Conservation (phyloP, 768 basidiomycete genomes). For the Gyrodon lividus region DNA sequence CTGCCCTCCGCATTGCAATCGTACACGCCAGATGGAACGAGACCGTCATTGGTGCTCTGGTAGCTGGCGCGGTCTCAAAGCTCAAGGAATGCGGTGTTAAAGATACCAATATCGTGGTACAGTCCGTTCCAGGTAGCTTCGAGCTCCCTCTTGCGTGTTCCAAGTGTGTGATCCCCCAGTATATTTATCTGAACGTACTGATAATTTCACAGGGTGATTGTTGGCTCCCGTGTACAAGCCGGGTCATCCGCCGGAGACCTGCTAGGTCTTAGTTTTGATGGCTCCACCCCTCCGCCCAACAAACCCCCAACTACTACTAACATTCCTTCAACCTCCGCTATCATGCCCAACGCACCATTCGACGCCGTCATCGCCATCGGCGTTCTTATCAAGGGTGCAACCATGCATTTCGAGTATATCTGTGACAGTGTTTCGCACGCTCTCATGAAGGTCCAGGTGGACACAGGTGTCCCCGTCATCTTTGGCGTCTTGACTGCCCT, state of each 20-base stretch:
- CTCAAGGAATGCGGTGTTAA: constrained; percentile 86
- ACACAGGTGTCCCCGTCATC: constrained; percentile 90
- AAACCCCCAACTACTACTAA: constrained; percentile 34
- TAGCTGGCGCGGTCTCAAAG: constrained; percentile 76
- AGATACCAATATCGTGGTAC: constrained; percentile 84
- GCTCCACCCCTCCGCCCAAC: constrained; percentile 33
- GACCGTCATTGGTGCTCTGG: constrained; percentile 78
- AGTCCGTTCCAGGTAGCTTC: constrained; percentile 92
- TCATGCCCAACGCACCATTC: constrained; percentile 64
- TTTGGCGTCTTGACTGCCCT: constrained; percentile 95
- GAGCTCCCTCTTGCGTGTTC: constrained; percentile 88
- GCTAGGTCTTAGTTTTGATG: constrained; percentile 51
- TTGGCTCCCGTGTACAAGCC: constrained; percentile 81
- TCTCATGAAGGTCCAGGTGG: constrained; percentile 92
- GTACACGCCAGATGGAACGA: constrained; percentile 98
- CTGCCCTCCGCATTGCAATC: constrained; percentile 80
- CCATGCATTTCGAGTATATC: constrained; percentile 99
- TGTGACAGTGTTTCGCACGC: constrained; percentile 90
- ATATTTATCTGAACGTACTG: constrained; percentile 4
- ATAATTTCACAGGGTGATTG: constrained; percentile 65
- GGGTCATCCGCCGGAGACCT: constrained; percentile 79
- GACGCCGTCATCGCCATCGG: constrained; percentile 97
- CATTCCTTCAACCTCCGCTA: constrained; percentile 42
- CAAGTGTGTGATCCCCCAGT: constrained; percentile 52
- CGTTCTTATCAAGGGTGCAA: constrained; percentile 95